These are phyloP conservation scores for Globisporangium viniferum DNA, from an alignment of 352 stramenopile species.

Conservation along the genomic window DNA sequence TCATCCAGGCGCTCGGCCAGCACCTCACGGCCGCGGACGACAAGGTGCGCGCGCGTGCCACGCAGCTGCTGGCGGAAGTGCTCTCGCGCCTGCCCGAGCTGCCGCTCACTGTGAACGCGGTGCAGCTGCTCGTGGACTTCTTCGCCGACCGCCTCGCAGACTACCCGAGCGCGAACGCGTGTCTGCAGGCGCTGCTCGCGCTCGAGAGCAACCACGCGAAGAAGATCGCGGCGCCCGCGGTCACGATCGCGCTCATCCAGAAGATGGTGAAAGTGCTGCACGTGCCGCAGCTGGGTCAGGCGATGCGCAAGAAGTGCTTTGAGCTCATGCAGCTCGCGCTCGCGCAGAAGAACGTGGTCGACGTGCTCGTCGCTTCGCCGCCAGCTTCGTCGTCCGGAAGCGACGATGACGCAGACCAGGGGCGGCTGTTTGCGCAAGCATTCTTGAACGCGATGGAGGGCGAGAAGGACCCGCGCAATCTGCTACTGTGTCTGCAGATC, in stretches of 20 bases:
- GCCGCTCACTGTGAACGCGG: conserved; percentile 61
- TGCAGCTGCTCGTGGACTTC: conserved; percentile 78
- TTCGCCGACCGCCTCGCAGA: conserved; percentile 84
- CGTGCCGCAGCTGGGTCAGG: conserved; percentile 78
- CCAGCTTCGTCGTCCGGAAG: conserved; percentile 13
- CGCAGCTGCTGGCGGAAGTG: conserved; percentile 84
- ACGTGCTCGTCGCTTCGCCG: conserved; percentile 37
- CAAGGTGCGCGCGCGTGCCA: conserved; percentile 77
- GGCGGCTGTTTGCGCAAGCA: conserved; percentile 55
- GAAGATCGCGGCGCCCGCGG: conserved; percentile 46
- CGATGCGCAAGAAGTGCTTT: conserved; percentile 86
- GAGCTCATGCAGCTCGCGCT: conserved; percentile 75
- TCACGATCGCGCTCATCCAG: conserved; percentile 56
- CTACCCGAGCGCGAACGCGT: conserved; percentile 77
- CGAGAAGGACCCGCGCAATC: conserved; percentile 88
- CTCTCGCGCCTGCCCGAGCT: conserved; percentile 86
- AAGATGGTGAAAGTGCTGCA: conserved; percentile 66
- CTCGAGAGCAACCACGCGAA: conserved; percentile 65
- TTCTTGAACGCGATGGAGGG: conserved; percentile 86
- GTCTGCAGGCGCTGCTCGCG: conserved; percentile 71
- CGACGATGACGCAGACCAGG: conserved; percentile 33
- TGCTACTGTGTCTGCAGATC: conserved; percentile 78
- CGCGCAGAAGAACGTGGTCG: conserved; percentile 48
- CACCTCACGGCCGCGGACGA: conserved; percentile 74
- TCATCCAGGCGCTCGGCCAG: conserved; percentile 74